Percentiles rank a stretch among this genome's conserved stretches.
phyloP scores from a whole-genome alignment of 176 grass and related monocot species.

The Carex littledalei region DNA sequence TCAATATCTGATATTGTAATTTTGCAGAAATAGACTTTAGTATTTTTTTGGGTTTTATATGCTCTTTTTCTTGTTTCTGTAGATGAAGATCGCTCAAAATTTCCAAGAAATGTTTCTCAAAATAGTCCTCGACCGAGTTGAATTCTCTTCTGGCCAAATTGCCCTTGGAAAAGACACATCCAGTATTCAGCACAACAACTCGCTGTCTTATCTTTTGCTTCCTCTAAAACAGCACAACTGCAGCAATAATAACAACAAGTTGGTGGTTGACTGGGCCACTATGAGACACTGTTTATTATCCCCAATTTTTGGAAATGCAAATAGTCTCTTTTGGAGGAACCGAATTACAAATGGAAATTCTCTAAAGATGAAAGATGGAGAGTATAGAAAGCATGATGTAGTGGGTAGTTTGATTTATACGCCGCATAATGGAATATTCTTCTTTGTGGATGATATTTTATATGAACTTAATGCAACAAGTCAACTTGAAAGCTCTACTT shows the following conservation, averaged over 20 bases:
- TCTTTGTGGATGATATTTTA: conserved; percentile 61
- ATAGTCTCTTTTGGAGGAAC: conserved; percentile 21
- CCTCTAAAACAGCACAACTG: conserved; percentile 58
- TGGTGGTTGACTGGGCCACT: conserved; percentile 75
- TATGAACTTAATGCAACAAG: conserved; percentile 53
- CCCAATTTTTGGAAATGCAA: conserved; percentile 46
- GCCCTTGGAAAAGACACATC: conserved; percentile 33
- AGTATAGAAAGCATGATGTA: conserved; percentile 56
- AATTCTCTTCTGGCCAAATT: conserved; percentile 56
- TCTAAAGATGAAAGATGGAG: conserved; percentile 57
- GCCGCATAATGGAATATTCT: conserved; percentile 61
- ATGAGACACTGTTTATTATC: conserved; percentile 71
- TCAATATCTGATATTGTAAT: not conserved
- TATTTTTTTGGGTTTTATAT: not conserved
- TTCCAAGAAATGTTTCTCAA: conserved; percentile 98
- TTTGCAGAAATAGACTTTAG: not conserved
- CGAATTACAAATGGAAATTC: conserved; percentile 33
- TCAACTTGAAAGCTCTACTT: conserved; percentile 29
- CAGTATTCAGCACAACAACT: conserved; percentile 33
- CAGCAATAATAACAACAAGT: conserved; percentile 22
- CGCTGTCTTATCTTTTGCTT: conserved; percentile 75
- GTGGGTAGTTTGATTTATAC: conserved; percentile 76
- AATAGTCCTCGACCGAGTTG: conserved; percentile 68
- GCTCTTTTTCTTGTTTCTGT: conserved; percentile 20
- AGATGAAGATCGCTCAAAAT: conserved; percentile 67